phyloP scores from a whole-genome alignment of 345 rosid species.

The Moricandia arvensis region DNA sequence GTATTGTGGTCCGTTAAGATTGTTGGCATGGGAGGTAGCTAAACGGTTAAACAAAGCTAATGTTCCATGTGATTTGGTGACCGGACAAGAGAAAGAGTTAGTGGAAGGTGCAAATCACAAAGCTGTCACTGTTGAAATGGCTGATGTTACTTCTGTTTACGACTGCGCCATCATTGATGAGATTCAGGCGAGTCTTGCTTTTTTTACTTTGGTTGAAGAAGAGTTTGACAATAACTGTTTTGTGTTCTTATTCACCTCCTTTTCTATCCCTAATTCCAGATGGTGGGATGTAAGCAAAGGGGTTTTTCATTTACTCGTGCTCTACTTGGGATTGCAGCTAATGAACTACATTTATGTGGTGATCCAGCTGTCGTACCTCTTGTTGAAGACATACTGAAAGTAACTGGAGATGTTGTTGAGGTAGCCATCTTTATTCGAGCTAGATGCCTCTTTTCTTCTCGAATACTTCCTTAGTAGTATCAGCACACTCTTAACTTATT shows the following conservation, averaged over 20 bases:
- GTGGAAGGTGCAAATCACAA: slow-evolving; percentile 88
- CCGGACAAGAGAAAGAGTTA: slow-evolving; percentile 89
- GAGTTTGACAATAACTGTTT: background rate
- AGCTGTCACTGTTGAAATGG: slow-evolving; percentile 97
- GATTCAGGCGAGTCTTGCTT: slow-evolving; percentile 61
- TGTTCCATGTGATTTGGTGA: slow-evolving; percentile 84
- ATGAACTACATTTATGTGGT: slow-evolving; percentile 94
- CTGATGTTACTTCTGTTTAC: slow-evolving; percentile 53
- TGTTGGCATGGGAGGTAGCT: slow-evolving; percentile 96
- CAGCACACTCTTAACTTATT: background rate
- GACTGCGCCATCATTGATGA: slow-evolving; percentile 45
- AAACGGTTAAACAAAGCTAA: slow-evolving; percentile 71
- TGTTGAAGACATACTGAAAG: slow-evolving; percentile 72
- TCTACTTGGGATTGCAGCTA: slow-evolving; percentile 74
- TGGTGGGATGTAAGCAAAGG: slow-evolving; percentile 80
- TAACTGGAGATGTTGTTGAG: slow-evolving; percentile 74
- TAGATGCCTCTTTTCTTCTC: background rate
- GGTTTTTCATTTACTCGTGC: slow-evolving; percentile 95
- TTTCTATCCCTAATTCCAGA: slow-evolving; percentile 37
- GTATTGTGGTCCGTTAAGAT: slow-evolving; percentile 94
- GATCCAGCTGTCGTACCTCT: slow-evolving; percentile 87
- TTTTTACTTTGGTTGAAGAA: background rate
- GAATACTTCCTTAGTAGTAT: background rate
- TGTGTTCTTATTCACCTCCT: slow-evolving; percentile 12
- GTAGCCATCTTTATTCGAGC: slow-evolving; percentile 38